These are phyloP conservation scores for Myxozyma monticola DNA, from an alignment of 805 yeast genomes.

Conservation along the genomic window DNA sequence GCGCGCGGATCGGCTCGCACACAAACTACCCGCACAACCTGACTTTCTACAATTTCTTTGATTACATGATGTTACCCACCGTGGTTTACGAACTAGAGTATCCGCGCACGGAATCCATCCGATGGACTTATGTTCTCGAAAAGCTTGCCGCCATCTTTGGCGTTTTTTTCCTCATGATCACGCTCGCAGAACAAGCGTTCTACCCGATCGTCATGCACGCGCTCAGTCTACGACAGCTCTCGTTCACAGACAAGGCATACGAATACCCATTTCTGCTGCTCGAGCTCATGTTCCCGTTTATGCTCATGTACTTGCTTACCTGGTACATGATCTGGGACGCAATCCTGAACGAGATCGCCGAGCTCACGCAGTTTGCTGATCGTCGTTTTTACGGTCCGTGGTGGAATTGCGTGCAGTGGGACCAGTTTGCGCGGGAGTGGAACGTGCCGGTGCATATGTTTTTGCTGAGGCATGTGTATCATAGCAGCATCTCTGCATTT, in stretches of 20 bases:
- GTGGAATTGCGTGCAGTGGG: slow-evolving; percentile 97
- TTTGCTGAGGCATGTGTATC: slow-evolving; percentile 88
- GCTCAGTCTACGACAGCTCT: slow-evolving; percentile 50
- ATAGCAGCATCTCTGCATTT: slow-evolving; percentile 77
- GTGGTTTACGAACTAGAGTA: slow-evolving; percentile 74
- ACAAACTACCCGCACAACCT: slow-evolving; percentile 72
- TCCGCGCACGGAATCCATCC: slow-evolving; percentile 69
- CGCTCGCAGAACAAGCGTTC: slow-evolving; percentile 70
- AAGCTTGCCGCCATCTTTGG: slow-evolving; percentile 85
- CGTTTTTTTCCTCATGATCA: slow-evolving; percentile 75
- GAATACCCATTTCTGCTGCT: slow-evolving; percentile 60
- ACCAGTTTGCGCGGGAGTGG: slow-evolving; percentile 91
- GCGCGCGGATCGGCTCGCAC: slow-evolving; percentile 21
- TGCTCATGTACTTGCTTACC: slow-evolving; percentile 69
- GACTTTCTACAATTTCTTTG: slow-evolving; percentile 62
- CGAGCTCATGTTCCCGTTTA: slow-evolving; percentile 78
- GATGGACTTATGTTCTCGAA: slow-evolving; percentile 66
- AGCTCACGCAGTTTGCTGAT: slow-evolving; percentile 81
- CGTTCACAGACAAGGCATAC: slow-evolving; percentile 45
- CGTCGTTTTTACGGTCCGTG: slow-evolving; percentile 92
- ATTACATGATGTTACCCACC: slow-evolving; percentile 85
- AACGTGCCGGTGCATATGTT: slow-evolving; percentile 91
- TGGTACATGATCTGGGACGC: slow-evolving; percentile 96
- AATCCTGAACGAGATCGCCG: slow-evolving; percentile 86
- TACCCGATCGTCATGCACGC: slow-evolving; percentile 73